Conservation (phyloP, 108 stramenopile species). For the Cylindrotheca closterium region DNA sequence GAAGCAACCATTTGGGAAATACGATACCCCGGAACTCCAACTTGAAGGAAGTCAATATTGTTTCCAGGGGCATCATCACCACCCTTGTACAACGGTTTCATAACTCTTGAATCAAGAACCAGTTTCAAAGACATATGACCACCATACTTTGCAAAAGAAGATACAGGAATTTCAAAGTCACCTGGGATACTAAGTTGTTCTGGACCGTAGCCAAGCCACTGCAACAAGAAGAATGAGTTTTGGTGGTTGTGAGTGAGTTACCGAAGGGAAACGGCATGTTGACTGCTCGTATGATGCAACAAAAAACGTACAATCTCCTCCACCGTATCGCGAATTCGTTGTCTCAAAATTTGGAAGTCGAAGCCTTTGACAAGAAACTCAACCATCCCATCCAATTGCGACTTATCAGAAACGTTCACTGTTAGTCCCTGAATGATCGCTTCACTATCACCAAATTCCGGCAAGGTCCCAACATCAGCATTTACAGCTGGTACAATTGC, state of each 20-base stretch:
- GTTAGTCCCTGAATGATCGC: slow-evolving; percentile 71
- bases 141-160: slow-evolving; percentile 74
- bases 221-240: slow-evolving; percentile 1
- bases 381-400: slow-evolving; percentile 69
- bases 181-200: slow-evolving; percentile 69
- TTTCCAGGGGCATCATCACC: slow-evolving; percentile 67
- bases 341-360: slow-evolving; percentile 41
- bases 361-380: slow-evolving; percentile 62
- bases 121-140: slow-evolving; percentile 79
- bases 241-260: background rate
- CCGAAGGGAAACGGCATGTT: background rate
- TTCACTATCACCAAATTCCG: slow-evolving; percentile 64
- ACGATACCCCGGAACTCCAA: slow-evolving; percentile 80
- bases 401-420: slow-evolving; percentile 61
- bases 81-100: slow-evolving; percentile 47
- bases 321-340: slow-evolving; percentile 28
- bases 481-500: background rate
- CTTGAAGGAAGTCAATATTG: slow-evolving; percentile 75
- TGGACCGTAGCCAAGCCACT: slow-evolving; percentile 86
- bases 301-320: slow-evolving; percentile 35
- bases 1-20: slow-evolving; percentile 79
- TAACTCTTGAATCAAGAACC: slow-evolving; percentile 60
- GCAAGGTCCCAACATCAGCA: slow-evolving; percentile 65
- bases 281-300: background rate
- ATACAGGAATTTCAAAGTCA: slow-evolving; percentile 66